Conservation (phyloP, 2,329 filamentous ascomycete species). For the Diaporthe citrichinensis region DNA sequence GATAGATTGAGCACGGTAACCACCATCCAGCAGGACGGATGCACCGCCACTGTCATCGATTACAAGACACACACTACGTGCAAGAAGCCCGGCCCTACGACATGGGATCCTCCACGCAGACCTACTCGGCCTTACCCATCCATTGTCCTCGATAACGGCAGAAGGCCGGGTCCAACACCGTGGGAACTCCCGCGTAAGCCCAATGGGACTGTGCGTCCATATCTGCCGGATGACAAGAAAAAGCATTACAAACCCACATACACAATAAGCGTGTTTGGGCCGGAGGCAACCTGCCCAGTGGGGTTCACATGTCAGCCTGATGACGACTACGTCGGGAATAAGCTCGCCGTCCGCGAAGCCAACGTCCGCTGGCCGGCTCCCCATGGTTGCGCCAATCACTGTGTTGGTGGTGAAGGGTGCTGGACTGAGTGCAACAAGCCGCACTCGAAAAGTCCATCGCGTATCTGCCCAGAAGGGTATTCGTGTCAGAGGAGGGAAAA, state of each 20-base stretch:
- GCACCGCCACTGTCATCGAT: not conserved
- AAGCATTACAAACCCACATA: not conserved
- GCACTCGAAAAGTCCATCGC: not conserved
- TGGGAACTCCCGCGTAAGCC: not conserved
- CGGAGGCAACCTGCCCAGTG: not conserved
- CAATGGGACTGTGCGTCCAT: not conserved
- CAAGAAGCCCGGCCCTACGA: not conserved
- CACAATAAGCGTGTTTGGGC: not conserved
- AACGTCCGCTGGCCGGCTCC: constrained; percentile 4
- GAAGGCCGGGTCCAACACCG: not conserved
- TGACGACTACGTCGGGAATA: not conserved
- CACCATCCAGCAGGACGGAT: not conserved
- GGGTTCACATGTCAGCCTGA: constrained; percentile 17
- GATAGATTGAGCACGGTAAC: not conserved
- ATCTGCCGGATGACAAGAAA: not conserved
- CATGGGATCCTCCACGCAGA: not conserved
- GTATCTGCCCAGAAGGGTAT: constrained; percentile 13
- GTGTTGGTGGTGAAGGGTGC: constrained; percentile 14
- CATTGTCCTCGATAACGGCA: not conserved
- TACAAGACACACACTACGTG: constrained; percentile 13
- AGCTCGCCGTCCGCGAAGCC: not conserved
- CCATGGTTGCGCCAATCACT: not conserved
- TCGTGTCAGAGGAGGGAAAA: constrained; percentile 27
- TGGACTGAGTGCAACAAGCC: constrained; percentile 9
- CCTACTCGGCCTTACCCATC: not conserved